Base-by-base conservation (phyloP, 2,329 filamentous ascomycete species). In the Fusarium piperis region DNA sequence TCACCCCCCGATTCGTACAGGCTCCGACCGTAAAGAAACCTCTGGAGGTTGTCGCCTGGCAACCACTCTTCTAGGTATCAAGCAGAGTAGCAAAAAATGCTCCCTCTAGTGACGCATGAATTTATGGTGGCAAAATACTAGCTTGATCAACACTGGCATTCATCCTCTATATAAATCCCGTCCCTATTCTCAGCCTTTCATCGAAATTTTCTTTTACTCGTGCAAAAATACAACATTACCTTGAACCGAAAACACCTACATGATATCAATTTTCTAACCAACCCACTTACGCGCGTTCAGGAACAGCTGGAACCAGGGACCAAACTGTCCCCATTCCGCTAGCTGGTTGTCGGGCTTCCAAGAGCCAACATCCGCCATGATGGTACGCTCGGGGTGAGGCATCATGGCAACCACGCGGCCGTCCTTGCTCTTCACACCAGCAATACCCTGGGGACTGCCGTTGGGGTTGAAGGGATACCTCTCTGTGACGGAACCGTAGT, bases 321-420 rank as follows among this genome's bases (percentile, higher is more conserved):
- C 93, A 79, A 92, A 92, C 73, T 94, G 92, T 30, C 93, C 93
- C 92, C 93, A 95, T 68, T 91, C 85, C 13, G 89, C 88, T 7
- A 85, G 70, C 65, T 89, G 85, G 35, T 82, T 82, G 4, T 76
- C 76, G 9, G 94, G 92, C 68, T 92, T 84, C 80, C 91, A 97
- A 80, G 93, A 95, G 53, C 87, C 90, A 67, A 94, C 91, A 65
- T 94, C 93, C 64, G 90, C 90, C 84, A 97, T 84, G 65, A 97
- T 90, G 16, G 93, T 97, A n/a, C 94, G 89, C 84, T 98, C 94
- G 1, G 94, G 94, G 81, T 97, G 94, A 68, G 95, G 95, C 94
- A 98, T 97, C 84, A 97, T 89, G 8, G 94, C 94, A 74, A 97
- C 81, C 1, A 97, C 93, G 64, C 93, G 88, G 13, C 94, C 94